A percentile compares a stretch with the other conserved stretches of the same genome.
phyloP scores from a whole-genome alignment of 202 grass and related monocot species.

The Dendrocalamus latiflorus region DNA sequence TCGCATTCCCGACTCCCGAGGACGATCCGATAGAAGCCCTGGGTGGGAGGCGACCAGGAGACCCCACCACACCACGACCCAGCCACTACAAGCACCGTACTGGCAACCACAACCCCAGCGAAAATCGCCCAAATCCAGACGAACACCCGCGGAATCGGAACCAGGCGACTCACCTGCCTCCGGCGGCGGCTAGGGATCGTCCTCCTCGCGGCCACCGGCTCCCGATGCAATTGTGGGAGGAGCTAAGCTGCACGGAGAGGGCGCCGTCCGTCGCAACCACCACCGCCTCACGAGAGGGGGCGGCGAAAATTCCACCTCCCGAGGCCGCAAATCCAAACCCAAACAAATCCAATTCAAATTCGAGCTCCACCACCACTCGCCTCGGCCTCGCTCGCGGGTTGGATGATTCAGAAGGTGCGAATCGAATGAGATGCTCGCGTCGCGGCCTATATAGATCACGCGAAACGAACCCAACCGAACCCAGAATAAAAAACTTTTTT shows the following conservation, averaged over 20 bases:
- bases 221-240: slow-evolving; percentile 16
- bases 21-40: slow-evolving; percentile 34
- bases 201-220: neutral
- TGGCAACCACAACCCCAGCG: slow-evolving; percentile 17
- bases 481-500: neutral
- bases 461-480: too few species aligned
- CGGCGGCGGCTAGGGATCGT: neutral
- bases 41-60: neutral
- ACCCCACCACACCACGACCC: neutral
- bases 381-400: neutral
- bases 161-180: slow-evolving; percentile 35
- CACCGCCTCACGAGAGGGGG: neutral
- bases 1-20: slow-evolving; percentile 35
- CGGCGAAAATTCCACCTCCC: neutral
- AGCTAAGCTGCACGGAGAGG: neutral
- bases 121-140: slow-evolving; percentile 23
- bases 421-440: slow-evolving; percentile 9
- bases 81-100: slow-evolving; percentile 17
- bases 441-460: slow-evolving; percentile 27
- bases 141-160: neutral
- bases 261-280: neutral
- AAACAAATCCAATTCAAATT: slow-evolving; percentile 19
- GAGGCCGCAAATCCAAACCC: neutral
- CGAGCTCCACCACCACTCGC: neutral
- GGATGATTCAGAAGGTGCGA: neutral